phyloP scores from a whole-genome alignment of 192 early-diverging fungal genomes.

The Rhizoclosmatium sp. region DNA sequence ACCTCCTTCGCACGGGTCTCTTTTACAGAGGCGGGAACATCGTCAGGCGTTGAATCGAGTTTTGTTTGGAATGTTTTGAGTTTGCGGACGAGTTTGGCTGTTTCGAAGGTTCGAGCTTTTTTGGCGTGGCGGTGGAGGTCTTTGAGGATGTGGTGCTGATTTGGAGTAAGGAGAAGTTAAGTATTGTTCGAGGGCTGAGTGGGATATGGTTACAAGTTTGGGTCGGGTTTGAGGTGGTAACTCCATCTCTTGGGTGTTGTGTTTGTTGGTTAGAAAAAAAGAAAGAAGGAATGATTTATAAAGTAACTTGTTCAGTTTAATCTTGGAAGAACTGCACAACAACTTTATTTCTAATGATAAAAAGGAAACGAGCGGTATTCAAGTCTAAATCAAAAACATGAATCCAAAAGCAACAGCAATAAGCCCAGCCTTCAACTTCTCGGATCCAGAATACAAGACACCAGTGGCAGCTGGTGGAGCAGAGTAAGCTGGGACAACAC shows the following conservation, averaged over 20 bases:
- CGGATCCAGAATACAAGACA: too few relatives aligned
- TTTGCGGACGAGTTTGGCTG: conserved; percentile 45
- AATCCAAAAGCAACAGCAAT: too few relatives aligned
- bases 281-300: neutral
- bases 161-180: neutral
- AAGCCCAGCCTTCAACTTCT: too few relatives aligned
- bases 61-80: conserved; percentile 34
- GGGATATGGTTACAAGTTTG: conserved; percentile 1
- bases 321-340: too few relatives aligned
- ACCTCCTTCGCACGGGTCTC: conserved; percentile 31
- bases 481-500: too few relatives aligned
- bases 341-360: too few relatives aligned
- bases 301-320: too few relatives aligned
- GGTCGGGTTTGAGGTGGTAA: neutral
- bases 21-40: conserved; percentile 28
- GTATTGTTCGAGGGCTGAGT: neutral
- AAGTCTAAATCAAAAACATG: too few relatives aligned
- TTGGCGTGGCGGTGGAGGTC: conserved; percentile 35
- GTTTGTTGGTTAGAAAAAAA: neutral
- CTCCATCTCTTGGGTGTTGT: neutral
- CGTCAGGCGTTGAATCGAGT: conserved; percentile 5
- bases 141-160: conserved; percentile 46
- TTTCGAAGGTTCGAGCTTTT: conserved; percentile 43
- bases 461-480: too few relatives aligned
- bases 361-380: too few relatives aligned